phyloP scores from a whole-genome alignment of 2,329 filamentous ascomycete species.

The Clarireedia sp. region DNA sequence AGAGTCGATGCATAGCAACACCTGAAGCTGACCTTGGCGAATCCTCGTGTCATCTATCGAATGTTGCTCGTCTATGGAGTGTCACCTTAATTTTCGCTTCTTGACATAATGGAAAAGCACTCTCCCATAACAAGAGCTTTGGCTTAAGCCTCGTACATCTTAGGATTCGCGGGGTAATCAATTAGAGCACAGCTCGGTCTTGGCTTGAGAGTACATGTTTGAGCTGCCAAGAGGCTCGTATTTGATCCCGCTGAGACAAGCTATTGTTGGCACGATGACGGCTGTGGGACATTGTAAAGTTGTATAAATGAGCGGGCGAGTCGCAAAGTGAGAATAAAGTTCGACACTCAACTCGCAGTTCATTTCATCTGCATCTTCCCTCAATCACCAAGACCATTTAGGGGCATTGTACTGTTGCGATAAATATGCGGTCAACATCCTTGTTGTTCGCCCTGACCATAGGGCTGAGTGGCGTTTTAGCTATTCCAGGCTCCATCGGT shows the following conservation, averaged over 20 bases:
- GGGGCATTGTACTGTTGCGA: not conserved
- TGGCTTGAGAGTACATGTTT: constrained; percentile 1
- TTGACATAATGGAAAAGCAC: not conserved
- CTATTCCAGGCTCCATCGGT: constrained; percentile 1
- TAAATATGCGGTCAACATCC: not conserved
- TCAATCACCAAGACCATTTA: not conserved
- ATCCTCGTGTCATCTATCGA: not conserved
- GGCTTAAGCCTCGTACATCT: not conserved
- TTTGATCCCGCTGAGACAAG: constrained; percentile 2
- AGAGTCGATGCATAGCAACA: not conserved
- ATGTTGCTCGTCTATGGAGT: not conserved
- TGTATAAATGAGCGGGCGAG: not conserved
- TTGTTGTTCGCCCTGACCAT: not conserved
- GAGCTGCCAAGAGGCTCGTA: constrained; percentile 6
- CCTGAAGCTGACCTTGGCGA: not conserved
- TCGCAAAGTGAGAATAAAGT: not conserved
- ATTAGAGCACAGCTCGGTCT: constrained; percentile 4
- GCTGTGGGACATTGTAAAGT: not conserved
- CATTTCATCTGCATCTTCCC: not conserved
- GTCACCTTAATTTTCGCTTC: not conserved
- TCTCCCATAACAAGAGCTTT: not conserved
- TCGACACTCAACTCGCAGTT: not conserved
- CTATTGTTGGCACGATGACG: not conserved
- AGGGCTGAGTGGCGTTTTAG: constrained; percentile 4
- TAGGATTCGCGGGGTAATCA: constrained; percentile 2